Percentiles rank a stretch among this genome's conserved stretches.
phyloP scores from a whole-genome alignment of 2,329 filamentous ascomycete species.

The Paraconiothyrium brasiliense region DNA sequence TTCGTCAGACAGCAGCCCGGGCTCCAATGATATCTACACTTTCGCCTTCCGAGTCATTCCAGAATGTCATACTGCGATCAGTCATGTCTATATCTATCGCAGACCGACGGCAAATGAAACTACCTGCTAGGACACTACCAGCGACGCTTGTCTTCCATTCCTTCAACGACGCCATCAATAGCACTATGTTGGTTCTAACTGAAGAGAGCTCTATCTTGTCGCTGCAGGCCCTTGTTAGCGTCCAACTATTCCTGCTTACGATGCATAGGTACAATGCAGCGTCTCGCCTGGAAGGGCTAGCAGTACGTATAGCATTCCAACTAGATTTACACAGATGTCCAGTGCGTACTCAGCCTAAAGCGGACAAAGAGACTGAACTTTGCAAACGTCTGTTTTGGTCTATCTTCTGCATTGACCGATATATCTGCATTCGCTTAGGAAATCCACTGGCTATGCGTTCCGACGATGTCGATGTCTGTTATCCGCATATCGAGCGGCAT shows the following conservation, averaged over 20 bases:
- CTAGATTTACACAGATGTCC: slow-evolving; percentile 32
- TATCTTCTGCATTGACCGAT: slow-evolving; percentile 35
- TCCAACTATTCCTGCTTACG: slow-evolving; percentile 33
- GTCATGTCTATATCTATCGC: slow-evolving; percentile 34
- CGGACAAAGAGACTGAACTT: slow-evolving; percentile 28
- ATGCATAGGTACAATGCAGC: slow-evolving; percentile 40
- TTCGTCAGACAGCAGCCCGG: slow-evolving; percentile 20
- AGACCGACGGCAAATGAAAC: slow-evolving; percentile 31
- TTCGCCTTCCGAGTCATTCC: slow-evolving; percentile 20
- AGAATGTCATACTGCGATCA: slow-evolving; percentile 33
- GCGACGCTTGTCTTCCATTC: slow-evolving; percentile 28
- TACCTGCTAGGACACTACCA: slow-evolving; percentile 20
- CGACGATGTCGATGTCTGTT: slow-evolving; percentile 34
- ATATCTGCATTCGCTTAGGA: slow-evolving; percentile 35
- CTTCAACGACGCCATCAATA: slow-evolving; percentile 33
- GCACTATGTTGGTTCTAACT: slow-evolving; percentile 26
- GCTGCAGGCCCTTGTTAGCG: slow-evolving; percentile 35
- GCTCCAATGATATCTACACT: slow-evolving; percentile 11
- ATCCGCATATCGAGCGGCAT: slow-evolving; percentile 32
- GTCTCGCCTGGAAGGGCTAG: slow-evolving; percentile 32
- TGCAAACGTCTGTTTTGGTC: slow-evolving; percentile 40
- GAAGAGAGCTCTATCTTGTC: slow-evolving; percentile 36
- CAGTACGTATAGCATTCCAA: slow-evolving; percentile 33
- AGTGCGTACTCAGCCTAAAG: neutral
- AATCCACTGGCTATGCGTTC: slow-evolving; percentile 32